phyloP scores from a whole-genome alignment of 208 protist species.

The Trypanosoma grayi region DNA sequence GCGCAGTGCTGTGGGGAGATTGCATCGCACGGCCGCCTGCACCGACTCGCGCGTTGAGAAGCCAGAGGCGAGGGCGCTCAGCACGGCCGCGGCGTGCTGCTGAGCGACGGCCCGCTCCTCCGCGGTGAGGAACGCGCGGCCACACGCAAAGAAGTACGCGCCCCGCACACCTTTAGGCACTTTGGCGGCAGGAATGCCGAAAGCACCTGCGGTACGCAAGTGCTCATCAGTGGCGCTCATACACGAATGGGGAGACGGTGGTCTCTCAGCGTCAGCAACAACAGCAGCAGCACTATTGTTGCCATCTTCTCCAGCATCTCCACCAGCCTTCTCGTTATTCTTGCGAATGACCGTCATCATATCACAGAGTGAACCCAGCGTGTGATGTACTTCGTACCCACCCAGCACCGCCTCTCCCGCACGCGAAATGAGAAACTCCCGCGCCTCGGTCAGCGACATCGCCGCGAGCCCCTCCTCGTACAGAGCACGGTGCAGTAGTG shows the following conservation, averaged over 20 bases:
- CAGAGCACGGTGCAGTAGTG: slow-evolving; percentile 14
- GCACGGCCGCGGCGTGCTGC: slow-evolving; percentile 13
- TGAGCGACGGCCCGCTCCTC: slow-evolving; percentile 7
- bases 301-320: not conserved
- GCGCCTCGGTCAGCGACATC: slow-evolving; percentile 18
- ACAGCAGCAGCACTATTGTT: not conserved
- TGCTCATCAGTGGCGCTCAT: slow-evolving; percentile 4
- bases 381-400: slow-evolving; percentile 42
- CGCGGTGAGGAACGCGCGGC: slow-evolving; percentile 22
- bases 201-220: slow-evolving; percentile 1
- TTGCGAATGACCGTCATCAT: not conserved
- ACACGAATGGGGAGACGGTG: not conserved
- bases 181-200: slow-evolving; percentile 7
- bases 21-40: not conserved
- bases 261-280: not conserved
- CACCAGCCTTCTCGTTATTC: not conserved
- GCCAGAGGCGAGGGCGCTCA: not conserved
- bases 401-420: slow-evolving; percentile 14
- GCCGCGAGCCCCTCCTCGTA: slow-evolving; percentile 23
- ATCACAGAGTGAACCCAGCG: slow-evolving; percentile 41
- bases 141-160: slow-evolving; percentile 24
- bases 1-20: slow-evolving; percentile 7
- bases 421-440: not conserved
- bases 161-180: slow-evolving; percentile 3
- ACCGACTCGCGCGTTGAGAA: slow-evolving; percentile 3